Evolutionary conservation across 139 green algal species (phyloP), one percentile per base, ranked within the genome.

Genomic region (Nannochloris sp.): DNA sequence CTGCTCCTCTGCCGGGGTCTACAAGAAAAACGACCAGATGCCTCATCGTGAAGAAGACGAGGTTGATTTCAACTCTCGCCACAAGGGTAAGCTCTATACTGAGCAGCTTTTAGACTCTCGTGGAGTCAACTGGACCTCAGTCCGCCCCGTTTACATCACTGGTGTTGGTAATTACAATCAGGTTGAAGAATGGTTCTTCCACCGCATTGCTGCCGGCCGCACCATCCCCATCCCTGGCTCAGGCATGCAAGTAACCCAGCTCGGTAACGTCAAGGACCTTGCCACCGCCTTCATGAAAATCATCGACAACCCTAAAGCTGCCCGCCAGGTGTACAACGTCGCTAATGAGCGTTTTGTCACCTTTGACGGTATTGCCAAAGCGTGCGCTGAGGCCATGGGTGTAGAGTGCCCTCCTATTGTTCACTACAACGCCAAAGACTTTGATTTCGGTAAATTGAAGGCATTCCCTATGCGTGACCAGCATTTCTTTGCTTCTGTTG

Each of bases 101-200:
- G 92, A 98, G 87, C 65, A 78, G 6, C 74, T 95, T 60, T 82
- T 98, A 71, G 34, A 63, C 44, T 23, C 70, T 36, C 66, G 66
- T 45, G 90, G 87, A 55, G 79, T 96, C 31, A 90, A 85, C 79
- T 98, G 73, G 69, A 98, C 92, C 29, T 86, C 67, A 42, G 63
- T 98, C 12, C 83, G 92, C 23, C 92, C 92, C 10, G 91, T 98
- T 14, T 98, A 98, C 86, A 98, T 98, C 79, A 97, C 97, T 76
- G 89, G 82, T 44, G 91, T 92, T 6, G 79, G 97, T n/a, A 98
- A 98, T 83, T 98, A 98, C 85, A 98, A 98, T 82, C 92, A 92
- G 1, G 89, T 97, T 31, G 91, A 97, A 83, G 88, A 94, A 77
- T 92, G 75, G 68, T 92, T 93, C 65, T 87, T 92, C 77, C 88